These are phyloP conservation scores for Xylaria sp. DNA, from an alignment of 2,329 filamentous ascomycete genomes.

Conservation along the genomic window DNA sequence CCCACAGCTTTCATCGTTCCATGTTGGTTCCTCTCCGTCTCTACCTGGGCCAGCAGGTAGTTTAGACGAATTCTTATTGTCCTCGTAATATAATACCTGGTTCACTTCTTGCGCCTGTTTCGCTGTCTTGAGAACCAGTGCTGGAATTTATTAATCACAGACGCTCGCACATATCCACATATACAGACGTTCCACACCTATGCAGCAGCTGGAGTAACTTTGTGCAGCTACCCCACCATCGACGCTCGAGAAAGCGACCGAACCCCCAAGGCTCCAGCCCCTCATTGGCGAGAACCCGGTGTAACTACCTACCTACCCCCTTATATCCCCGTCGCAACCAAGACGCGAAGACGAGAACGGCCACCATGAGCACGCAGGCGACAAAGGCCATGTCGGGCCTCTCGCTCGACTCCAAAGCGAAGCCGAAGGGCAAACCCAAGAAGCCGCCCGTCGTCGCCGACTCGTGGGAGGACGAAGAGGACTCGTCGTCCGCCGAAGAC, in stretches of 20 bases:
- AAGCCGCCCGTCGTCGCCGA: constrained; percentile 58
- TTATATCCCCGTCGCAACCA: not conserved
- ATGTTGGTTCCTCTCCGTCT: not conserved
- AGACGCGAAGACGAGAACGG: not conserved
- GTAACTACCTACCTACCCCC: not conserved
- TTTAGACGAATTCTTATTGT: not conserved
- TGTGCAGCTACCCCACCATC: not conserved
- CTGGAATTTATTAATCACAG: not conserved
- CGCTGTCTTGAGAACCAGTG: not conserved
- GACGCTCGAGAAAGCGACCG: not conserved
- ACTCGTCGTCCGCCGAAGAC: constrained; percentile 46
- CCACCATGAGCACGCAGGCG: constrained; percentile 28
- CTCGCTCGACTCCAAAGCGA: constrained; percentile 31
- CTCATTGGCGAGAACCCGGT: not conserved
- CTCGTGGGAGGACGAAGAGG: constrained; percentile 76
- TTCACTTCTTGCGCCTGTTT: too few species aligned
- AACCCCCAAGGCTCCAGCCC: not conserved
- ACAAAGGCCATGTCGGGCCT: constrained; percentile 36
- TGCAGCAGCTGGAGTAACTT: not conserved
- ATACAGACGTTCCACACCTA: not conserved
- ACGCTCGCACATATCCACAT: not conserved
- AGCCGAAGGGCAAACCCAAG: constrained; percentile 35
- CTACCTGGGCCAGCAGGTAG: too few species aligned
- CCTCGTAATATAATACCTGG: too few species aligned
- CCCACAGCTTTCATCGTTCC: not conserved